Evolutionary conservation across 208 protist species (phyloP).

Genomic region (Leishmania aethiopica): DNA sequence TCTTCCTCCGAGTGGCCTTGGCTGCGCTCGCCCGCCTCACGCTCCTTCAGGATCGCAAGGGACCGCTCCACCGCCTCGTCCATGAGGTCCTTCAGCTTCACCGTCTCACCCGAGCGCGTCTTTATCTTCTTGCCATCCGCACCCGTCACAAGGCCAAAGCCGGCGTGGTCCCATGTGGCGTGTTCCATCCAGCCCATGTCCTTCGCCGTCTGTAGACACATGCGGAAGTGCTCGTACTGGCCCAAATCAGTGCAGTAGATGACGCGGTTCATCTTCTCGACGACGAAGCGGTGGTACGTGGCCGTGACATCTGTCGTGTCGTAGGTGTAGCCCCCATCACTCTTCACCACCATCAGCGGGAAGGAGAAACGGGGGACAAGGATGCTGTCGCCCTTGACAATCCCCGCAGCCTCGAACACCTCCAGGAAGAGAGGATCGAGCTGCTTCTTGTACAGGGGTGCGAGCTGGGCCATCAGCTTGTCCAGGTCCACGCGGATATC

Average conservation of each 20-base stretch:
- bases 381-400: slow-evolving; percentile 74
- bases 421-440: slow-evolving; percentile 78
- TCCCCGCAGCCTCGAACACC: slow-evolving; percentile 70
- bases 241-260: slow-evolving; percentile 97
- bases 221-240: slow-evolving; percentile 95
- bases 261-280: slow-evolving; percentile 88
- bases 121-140: slow-evolving; percentile 96
- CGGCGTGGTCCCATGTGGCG: slow-evolving; percentile 91
- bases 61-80: slow-evolving; percentile 94
- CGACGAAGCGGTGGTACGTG: slow-evolving; percentile 91
- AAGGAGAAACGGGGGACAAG: slow-evolving; percentile 90
- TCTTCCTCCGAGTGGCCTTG: slow-evolving; percentile 87
- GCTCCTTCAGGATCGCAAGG: slow-evolving; percentile 79
- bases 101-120: slow-evolving; percentile 95
- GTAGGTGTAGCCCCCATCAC: slow-evolving; percentile 96
- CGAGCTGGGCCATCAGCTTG: slow-evolving; percentile 80
- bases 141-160: slow-evolving; percentile 94
- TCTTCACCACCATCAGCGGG: slow-evolving; percentile 95
- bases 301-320: slow-evolving; percentile 94
- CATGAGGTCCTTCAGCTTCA: slow-evolving; percentile 95
- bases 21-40: slow-evolving; percentile 71
- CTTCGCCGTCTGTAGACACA: slow-evolving; percentile 87
- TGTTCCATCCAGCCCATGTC: slow-evolving; percentile 90
- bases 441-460: slow-evolving; percentile 73
- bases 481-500: slow-evolving; percentile 83